phyloP scores from a whole-genome alignment of 192 early-diverging fungal genomes.

The Linnemannia exigua region DNA sequence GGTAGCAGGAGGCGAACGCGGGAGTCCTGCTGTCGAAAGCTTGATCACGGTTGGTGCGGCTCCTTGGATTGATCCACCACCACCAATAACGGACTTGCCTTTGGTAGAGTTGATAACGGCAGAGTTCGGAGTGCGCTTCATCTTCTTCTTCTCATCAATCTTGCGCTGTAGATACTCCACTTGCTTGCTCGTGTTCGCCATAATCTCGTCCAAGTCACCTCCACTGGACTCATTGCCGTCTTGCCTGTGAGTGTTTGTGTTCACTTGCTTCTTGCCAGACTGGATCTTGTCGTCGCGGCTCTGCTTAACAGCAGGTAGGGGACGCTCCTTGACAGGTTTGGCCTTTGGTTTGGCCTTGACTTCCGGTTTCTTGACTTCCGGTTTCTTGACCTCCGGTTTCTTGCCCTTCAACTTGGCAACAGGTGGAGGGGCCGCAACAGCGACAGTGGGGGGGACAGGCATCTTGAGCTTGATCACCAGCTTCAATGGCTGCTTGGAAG shows the following conservation, averaged over 20 bases:
- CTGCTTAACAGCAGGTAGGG: constrained; percentile 1
- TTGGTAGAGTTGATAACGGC: constrained; percentile 4
- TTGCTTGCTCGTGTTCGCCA: constrained; percentile 45
- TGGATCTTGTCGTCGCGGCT: not conserved
- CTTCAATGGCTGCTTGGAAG: constrained; percentile 20
- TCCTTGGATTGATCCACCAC: not conserved
- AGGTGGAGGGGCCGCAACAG: not conserved
- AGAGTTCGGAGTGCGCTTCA: constrained; percentile 6
- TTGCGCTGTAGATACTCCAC: constrained; percentile 50
- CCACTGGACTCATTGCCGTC: constrained; percentile 14
- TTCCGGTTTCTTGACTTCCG: not conserved
- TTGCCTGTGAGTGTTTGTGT: not conserved
- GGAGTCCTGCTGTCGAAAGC: not conserved
- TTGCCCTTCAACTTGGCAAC: not conserved
- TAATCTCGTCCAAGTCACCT: constrained; percentile 50
- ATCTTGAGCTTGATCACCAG: constrained; percentile 35
- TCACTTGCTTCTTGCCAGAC: not conserved
- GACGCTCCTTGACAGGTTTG: constrained; percentile 1
- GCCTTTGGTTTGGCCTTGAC: not conserved
- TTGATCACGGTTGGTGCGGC: not conserved
- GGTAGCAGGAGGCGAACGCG: not conserved
- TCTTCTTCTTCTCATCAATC: constrained; percentile 45
- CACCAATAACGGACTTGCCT: not conserved
- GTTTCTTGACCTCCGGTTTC: not conserved
- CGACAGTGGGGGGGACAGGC: not conserved